Percentiles rank a stretch among this genome's conserved stretches.
phyloP scores from a whole-genome alignment of 1,139 yeast species.

The Meyerozyma elateridarum region DNA sequence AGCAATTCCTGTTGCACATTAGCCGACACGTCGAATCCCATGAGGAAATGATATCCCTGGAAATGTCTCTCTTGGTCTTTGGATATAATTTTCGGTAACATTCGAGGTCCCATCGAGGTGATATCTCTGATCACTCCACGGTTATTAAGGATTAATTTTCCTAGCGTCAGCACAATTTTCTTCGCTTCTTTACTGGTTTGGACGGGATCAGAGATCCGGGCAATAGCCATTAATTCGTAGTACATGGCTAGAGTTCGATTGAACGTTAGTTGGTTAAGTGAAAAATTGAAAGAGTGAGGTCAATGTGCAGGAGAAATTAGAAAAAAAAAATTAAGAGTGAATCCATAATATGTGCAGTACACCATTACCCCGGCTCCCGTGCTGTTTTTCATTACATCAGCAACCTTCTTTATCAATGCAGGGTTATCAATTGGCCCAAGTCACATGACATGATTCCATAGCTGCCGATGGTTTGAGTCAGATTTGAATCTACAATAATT shows the following conservation, averaged over 20 bases:
- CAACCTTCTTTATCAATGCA: background rate
- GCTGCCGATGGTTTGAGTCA: no score
- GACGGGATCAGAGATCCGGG: slow-evolving; percentile 64
- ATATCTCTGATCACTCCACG: slow-evolving; percentile 89
- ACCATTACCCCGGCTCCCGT: background rate
- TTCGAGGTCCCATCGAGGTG: slow-evolving; percentile 71
- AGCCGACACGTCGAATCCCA: slow-evolving; percentile 82
- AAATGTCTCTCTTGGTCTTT: slow-evolving; percentile 88
- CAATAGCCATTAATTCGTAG: slow-evolving; percentile 86
- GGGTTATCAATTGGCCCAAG: background rate
- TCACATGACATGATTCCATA: slow-evolving; percentile 3
- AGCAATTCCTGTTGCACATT: slow-evolving; percentile 82
- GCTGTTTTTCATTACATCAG: background rate
- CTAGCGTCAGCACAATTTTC: slow-evolving; percentile 73
- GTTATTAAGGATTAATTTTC: slow-evolving; percentile 75
- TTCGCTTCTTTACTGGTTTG: slow-evolving; percentile 59
- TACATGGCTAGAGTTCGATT: slow-evolving; percentile 66
- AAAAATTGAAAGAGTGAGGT: no score
- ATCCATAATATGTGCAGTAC: background rate
- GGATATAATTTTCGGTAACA: slow-evolving; percentile 74
- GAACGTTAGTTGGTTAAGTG: no score
- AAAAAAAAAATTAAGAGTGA: background rate
- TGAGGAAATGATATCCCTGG: slow-evolving; percentile 82
- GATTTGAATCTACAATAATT: slow-evolving; percentile 6
- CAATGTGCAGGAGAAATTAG: no score